Percentiles rank a stretch among this genome's conserved stretches.
Evolutionary conservation across 2,329 filamentous ascomycete species (phyloP).

Genomic region (Apiospora aurea): DNA sequence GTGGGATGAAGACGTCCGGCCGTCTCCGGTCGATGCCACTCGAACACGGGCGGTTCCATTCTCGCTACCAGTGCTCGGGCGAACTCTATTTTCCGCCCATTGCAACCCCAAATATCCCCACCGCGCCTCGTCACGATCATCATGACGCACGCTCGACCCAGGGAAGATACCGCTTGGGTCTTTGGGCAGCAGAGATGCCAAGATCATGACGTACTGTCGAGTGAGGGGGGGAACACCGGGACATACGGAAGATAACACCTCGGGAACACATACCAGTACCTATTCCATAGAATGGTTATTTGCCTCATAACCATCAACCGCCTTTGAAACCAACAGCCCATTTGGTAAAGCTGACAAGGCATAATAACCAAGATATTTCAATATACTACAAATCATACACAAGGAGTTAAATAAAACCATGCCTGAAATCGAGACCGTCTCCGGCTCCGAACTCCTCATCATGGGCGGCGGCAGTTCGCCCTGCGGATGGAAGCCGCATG

Average conservation of each 20-base stretch:
- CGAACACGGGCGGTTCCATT: background rate
- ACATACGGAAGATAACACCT: background rate
- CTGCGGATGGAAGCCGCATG: constrained; percentile 11
- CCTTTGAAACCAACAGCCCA: background rate
- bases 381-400: background rate
- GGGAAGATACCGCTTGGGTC: constrained; percentile 1
- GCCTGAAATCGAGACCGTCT: constrained; percentile 12
- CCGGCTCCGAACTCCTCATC: background rate
- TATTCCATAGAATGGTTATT: background rate
- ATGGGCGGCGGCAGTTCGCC: constrained; percentile 1
- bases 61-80: constrained; percentile 1
- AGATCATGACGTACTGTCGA: background rate
- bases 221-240: background rate
- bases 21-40: background rate
- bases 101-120: background rate
- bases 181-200: constrained; percentile 3
- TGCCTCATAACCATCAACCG: background rate
- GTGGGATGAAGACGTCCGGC: background rate
- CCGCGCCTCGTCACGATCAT: background rate
- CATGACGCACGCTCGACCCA: background rate
- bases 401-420: background rate
- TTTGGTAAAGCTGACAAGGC: no score
- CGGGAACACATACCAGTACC: background rate
- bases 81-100: background rate
- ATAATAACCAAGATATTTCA: background rate